A percentile compares a stretch with the other conserved stretches of the same genome.
These are phyloP conservation scores for Drosera spatulata DNA, from an alignment of 179 eudicot genomes.

Conservation along the genomic window DNA sequence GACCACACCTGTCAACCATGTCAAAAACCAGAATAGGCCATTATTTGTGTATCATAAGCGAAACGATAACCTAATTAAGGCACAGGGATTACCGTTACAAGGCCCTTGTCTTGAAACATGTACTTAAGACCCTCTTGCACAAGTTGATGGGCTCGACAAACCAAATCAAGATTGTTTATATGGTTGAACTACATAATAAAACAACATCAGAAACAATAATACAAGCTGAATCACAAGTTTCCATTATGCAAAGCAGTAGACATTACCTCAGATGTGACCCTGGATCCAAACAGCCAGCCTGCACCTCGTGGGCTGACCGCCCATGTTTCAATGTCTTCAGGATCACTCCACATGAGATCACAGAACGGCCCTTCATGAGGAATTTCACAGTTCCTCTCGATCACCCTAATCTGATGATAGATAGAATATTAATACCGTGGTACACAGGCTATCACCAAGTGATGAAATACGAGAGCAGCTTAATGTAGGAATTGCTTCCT, in stretches of 20 bases:
- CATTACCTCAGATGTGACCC: conserved; percentile 90
- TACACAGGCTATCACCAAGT: no score
- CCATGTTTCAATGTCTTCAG: conserved; percentile 99
- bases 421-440: not conserved
- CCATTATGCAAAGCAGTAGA: not conserved
- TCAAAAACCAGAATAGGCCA: conserved; percentile 11
- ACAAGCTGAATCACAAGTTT: not conserved
- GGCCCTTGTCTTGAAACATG: conserved; percentile 99
- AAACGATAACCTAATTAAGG: conserved; percentile 1
- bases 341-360: conserved; percentile 99
- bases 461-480: no score
- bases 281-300: conserved; percentile 99
- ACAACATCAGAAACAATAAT: conserved; percentile 3
- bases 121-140: conserved; percentile 99
- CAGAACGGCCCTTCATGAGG: conserved; percentile 99
- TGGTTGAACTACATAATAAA: conserved; percentile 81
- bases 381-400: conserved; percentile 93
- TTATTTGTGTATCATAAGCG: not conserved
- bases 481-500: no score
- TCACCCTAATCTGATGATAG: conserved; percentile 65
- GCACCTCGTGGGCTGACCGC: conserved; percentile 99
- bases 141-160: conserved; percentile 99
- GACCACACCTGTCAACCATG: conserved; percentile 78
- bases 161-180: conserved; percentile 90
- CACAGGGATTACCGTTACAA: conserved; percentile 68